Base-by-base conservation (phyloP, 352 stramenopile genomes). In the Vaucheria bursata region DNA sequence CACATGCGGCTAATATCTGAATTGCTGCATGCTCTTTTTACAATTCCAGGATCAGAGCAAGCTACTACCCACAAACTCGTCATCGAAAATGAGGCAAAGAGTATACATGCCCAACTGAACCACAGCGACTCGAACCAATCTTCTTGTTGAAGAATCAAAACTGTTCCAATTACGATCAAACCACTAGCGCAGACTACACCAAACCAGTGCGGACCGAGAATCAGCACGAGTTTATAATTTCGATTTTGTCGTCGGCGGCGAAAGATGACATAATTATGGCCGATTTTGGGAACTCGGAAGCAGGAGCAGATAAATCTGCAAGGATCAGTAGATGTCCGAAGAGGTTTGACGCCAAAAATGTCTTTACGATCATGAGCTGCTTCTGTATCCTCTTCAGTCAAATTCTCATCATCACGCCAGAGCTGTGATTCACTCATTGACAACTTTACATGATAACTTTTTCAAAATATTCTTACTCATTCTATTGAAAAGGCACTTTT, bases 41-140 rank as follows among this genome's bases (percentile, higher is more conserved):
- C 53, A 65, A 75, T 75, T 4, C 71, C 71, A 0, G 71, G 71
- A 1, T 75, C 71, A 32, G 53, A 65, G 5, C 71, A 75, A 53
- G 31, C 71, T 25, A 53, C 73, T 0, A 18, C 0, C 25, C 45
- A 71, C 8, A 75, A 53, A 4, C 45, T 75, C 0, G 12, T 0
- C 4, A 75, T 25, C 1, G 71, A 74, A 7, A 73, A 25, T 1
- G 35, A 40, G 1, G 53, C 39, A 73, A 25, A 7, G 53, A 34
- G 2, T 2, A 68, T 34, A 7, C 53, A 68, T 31, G 37, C 34
- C 53, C 53, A 68, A 2, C 2, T 2, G 53, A 68, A 68, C 53
- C 53, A 68, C 31, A 7, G 34, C 53, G 53, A 2, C 8, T 34
- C 53, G 6, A 37, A 34, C 2, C 31, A 34, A 68, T 7, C 2